Evolutionary conservation across 2,329 filamentous ascomycete species (phyloP), one percentile per base, ranked within the genome.

Genomic region (Xylariales sp.): DNA sequence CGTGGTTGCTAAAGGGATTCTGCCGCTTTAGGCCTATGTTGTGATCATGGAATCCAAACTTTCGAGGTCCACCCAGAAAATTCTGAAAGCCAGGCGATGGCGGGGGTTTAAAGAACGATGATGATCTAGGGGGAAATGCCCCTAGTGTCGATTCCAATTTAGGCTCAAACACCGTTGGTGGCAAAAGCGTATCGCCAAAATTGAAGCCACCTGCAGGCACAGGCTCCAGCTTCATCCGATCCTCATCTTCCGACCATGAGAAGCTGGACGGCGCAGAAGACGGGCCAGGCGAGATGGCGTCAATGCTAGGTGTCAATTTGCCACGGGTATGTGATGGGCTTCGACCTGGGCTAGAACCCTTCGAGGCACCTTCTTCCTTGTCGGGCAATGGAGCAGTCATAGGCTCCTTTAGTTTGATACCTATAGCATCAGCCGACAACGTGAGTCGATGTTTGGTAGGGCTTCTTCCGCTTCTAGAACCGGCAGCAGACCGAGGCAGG

Each of bases 211-310:
- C 23, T 23, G 23, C 23, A 16, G 79, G 80, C 55, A 79, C 78
- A 39, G 77, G 80, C 36, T 79, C 79, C 5, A 75, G 75, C 52
- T 82, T 80, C n/a, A 77, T 76, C 39, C 81, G 80, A 53, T 84
- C 82, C 57, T 85, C 83, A 57, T 82, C 80, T 65, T 85, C 82
- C 8, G 82, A 81, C 87, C 89, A 91, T 1, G 86, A 85, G 63
- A 88, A 86, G 60, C 82, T 88, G 8, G 88, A 87, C 0, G 90
- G 90, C 1, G 90, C 90, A 1, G 90, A 91, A 0, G 89, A 90
- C 10, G 90, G 89, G 0, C 89, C 89, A 0, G 89, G 86, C 0
- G 86, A 87, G 23, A 89, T 83, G 3, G 83, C 77, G 45, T 85
- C 83, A 8, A 80, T 74, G 36, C 80, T 82, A 0, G 87, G 83